Base-by-base conservation (phyloP, 345 rosid species). In the Lepidium sativum region DNA sequence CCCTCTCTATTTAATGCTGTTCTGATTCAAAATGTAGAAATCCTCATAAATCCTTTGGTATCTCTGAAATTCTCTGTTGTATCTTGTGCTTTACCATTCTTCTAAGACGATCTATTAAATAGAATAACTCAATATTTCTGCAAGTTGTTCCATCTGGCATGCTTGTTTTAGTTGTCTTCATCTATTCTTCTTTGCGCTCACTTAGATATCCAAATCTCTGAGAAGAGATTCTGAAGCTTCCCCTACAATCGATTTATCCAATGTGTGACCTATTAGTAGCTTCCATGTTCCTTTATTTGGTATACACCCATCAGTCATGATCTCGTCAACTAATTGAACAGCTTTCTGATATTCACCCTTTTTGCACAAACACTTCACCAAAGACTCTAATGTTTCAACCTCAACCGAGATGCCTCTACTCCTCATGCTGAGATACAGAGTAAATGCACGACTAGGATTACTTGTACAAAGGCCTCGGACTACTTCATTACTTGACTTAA, bases 351-450 rank as follows among this genome's bases (percentile, higher is more conserved):
- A 42, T 70, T 87, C 88, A 11, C 85, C 84, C 63, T 81, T 83
- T 73, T 78, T 67, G 50, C 79, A 80, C 63, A 87, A 80, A 72
- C 70, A 75, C 72, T 80, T 81, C 37, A 81, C 74, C 41, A 86
- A 80, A 57, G 75, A 54, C 44, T 68, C 68, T 55, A 76, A 59
- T 21, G 87, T 84, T 7, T 23, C 74, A 10, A 39, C 52, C 49
- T 86, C 85, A 54, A 84, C 54, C 0, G 88, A 85, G 61, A 87
- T 84, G n/a, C 94, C 87, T 68, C 86, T 74, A 29, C 80, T 73
- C 38, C 80, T 81, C 92, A 83, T 83, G 73, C 87, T 77, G 47
- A 82, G 73, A 74, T 84, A 90, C 71, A 83, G 69, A 27, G 68
- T 75, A 72, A 77, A 82, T 3, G 95, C 88, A 16, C 85, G 85